Evolutionary conservation across 2,329 filamentous ascomycete genomes (phyloP).

Genomic region (Thermoascus crustaceus): DNA sequence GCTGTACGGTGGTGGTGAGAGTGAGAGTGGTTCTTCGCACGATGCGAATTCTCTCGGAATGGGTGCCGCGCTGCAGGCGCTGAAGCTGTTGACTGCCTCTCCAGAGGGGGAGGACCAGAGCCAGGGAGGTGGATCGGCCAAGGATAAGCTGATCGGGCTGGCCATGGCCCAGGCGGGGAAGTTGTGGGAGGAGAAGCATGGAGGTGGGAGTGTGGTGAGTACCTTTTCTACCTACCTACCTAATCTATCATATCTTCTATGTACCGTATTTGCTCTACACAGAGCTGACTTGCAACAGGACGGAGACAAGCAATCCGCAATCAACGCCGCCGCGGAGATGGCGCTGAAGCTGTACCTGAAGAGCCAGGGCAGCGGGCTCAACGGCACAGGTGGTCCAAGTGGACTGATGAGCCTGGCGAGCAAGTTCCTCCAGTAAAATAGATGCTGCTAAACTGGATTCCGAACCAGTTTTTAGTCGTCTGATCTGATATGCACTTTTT

Average conservation of each 20-base stretch:
- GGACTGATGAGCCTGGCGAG: conserved; percentile 51
- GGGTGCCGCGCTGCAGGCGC: conserved; percentile 48
- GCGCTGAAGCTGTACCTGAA: conserved; percentile 89
- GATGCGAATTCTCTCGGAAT: conserved; percentile 33
- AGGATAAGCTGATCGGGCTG: conserved; percentile 74
- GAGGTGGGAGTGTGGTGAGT: conserved; percentile 47
- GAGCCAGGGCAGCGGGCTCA: conserved; percentile 51
- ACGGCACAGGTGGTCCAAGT: conserved; percentile 38
- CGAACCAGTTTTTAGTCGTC: no score
- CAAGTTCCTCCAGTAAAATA: conserved; percentile 48
- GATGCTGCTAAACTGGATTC: no score
- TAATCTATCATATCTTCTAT: conserved; percentile 17
- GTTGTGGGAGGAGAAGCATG: conserved; percentile 56
- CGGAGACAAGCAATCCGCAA: conserved; percentile 69
- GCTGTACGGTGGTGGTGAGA: conserved; percentile 53
- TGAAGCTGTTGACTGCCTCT: conserved; percentile 67
- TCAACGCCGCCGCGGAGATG: conserved; percentile 74
- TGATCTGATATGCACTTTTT: no score
- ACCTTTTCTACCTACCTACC: conserved; percentile 4
- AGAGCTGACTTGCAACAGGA: conserved; percentile 21
- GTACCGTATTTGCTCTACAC: background rate
- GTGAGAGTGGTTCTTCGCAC: conserved; percentile 43
- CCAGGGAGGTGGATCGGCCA: conserved; percentile 38
- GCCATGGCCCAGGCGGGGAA: conserved; percentile 85
- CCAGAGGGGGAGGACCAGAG: conserved; percentile 36